Percentiles rank a stretch among this genome's conserved stretches.
Conservation (phyloP, 352 stramenopile genomes). For the Halophytophthora polymorphica region DNA sequence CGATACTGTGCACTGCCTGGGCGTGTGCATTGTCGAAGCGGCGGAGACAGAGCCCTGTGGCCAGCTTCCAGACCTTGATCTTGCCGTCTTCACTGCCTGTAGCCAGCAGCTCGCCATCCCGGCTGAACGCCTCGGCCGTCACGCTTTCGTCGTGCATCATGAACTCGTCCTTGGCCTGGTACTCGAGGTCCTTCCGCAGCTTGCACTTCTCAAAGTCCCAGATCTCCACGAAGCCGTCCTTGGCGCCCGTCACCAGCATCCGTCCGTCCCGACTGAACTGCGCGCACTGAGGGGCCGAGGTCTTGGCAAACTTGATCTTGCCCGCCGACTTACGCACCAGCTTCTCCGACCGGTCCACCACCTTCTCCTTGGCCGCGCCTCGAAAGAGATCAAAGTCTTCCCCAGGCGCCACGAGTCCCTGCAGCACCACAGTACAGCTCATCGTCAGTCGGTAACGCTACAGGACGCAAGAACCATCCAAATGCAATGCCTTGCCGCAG, state of each 20-base stretch:
- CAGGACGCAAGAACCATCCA: background rate
- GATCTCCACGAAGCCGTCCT: constrained; percentile 94
- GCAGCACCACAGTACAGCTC: constrained; percentile 1
- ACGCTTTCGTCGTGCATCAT: constrained; percentile 91
- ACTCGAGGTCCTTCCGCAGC: constrained; percentile 90
- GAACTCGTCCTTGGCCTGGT: constrained; percentile 92
- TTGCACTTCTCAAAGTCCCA: constrained; percentile 92
- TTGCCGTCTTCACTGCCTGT: constrained; percentile 84
- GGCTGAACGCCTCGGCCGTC: constrained; percentile 84
- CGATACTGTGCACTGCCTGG: constrained; percentile 80
- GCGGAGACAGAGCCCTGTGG: constrained; percentile 86
- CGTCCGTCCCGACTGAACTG: constrained; percentile 88
- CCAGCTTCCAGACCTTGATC: constrained; percentile 92
- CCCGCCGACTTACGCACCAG: constrained; percentile 57
- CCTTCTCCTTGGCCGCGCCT: constrained; percentile 47
- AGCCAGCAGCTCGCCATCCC: constrained; percentile 85
- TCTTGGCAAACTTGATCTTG: constrained; percentile 90
- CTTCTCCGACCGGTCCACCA: constrained; percentile 60
- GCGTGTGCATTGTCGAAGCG: constrained; percentile 85
- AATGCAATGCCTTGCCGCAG: background rate
- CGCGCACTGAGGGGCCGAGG: constrained; percentile 74
- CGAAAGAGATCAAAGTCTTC: constrained; percentile 83
- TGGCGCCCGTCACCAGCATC: constrained; percentile 91
- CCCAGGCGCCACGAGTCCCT: constrained; percentile 63
- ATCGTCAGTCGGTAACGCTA: background rate